Conservation (phyloP, 2,329 filamentous ascomycete genomes). For the Whalleya microplaca region DNA sequence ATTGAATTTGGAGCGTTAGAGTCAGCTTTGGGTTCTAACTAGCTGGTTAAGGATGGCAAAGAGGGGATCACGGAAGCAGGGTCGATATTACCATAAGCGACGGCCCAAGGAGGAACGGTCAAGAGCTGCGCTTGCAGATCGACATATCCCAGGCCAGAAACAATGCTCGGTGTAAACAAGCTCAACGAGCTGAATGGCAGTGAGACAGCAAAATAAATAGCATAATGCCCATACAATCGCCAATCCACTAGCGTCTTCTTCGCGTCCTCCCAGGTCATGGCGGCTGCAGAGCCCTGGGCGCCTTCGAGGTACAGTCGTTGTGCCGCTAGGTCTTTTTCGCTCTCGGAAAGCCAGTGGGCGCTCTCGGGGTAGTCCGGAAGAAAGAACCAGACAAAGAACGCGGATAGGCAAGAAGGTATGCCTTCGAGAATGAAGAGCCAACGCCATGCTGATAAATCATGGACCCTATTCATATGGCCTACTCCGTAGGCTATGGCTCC, state of each 20-base stretch:
- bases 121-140: slow-evolving; percentile 61
- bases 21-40: neutral
- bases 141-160: slow-evolving; percentile 39
- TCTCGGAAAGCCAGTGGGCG: slow-evolving; percentile 61
- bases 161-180: slow-evolving; percentile 64
- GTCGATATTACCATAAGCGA: slow-evolving; percentile 45
- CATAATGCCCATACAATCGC: slow-evolving; percentile 69
- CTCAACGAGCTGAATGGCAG: slow-evolving; percentile 41
- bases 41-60: neutral
- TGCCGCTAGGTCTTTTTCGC: slow-evolving; percentile 61
- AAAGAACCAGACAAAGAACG: slow-evolving; percentile 60
- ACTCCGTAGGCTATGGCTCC: slow-evolving; percentile 76
- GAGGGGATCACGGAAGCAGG: neutral
- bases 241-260: slow-evolving; percentile 69
- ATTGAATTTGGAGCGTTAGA: too few species aligned
- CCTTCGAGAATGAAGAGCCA: slow-evolving; percentile 63
- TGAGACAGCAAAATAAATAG: slow-evolving; percentile 49
- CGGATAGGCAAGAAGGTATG: slow-evolving; percentile 54
- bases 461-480: slow-evolving; percentile 69
- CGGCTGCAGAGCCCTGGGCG: slow-evolving; percentile 61
- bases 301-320: slow-evolving; percentile 50
- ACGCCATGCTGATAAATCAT: slow-evolving; percentile 69
- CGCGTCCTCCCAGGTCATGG: slow-evolving; percentile 68
- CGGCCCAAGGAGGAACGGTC: slow-evolving; percentile 69
- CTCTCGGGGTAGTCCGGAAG: slow-evolving; percentile 71